These are phyloP conservation scores for Secale cereale DNA, from an alignment of 176 grass and related monocot species.

Conservation along the genomic window DNA sequence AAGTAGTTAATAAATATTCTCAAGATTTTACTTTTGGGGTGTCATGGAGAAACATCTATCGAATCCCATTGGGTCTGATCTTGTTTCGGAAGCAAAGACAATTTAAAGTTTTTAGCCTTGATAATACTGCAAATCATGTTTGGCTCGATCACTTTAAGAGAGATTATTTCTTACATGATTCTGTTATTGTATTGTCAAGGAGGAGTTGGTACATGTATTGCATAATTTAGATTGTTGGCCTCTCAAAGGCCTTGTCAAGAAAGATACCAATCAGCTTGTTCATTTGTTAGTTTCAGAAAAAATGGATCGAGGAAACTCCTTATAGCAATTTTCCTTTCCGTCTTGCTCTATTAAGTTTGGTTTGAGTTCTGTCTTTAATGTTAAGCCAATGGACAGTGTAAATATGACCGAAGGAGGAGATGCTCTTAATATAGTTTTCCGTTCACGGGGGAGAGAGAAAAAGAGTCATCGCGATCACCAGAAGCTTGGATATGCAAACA, in stretches of 20 bases:
- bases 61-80: conserved; percentile 43
- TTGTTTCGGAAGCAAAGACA: conserved; percentile 58
- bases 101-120: conserved; percentile 33
- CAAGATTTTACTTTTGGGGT: conserved; percentile 56
- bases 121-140: conserved; percentile 3
- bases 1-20: conserved; percentile 40
- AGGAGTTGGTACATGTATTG: conserved; percentile 35
- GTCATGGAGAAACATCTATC: conserved; percentile 48
- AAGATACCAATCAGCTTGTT: conserved; percentile 40
- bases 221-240: conserved; percentile 41
- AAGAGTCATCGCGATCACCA: no score
- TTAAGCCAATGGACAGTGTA: conserved; percentile 6
- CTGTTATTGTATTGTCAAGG: conserved; percentile 42
- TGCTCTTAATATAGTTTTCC: no score
- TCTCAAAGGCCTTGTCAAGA: conserved; percentile 43
- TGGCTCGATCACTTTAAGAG: background rate
- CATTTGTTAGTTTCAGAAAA: conserved; percentile 61
- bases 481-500: no score
- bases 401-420: no score
- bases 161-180: conserved; percentile 28
- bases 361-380: conserved; percentile 45
- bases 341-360: conserved; percentile 35
- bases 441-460: no score
- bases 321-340: conserved; percentile 44
- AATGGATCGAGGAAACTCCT: conserved; percentile 64